Evolutionary conservation across 805 yeast genomes (phyloP), one percentile per base, ranked within the genome.

Genomic region (Wickerhamomyces kurtzmanii): DNA sequence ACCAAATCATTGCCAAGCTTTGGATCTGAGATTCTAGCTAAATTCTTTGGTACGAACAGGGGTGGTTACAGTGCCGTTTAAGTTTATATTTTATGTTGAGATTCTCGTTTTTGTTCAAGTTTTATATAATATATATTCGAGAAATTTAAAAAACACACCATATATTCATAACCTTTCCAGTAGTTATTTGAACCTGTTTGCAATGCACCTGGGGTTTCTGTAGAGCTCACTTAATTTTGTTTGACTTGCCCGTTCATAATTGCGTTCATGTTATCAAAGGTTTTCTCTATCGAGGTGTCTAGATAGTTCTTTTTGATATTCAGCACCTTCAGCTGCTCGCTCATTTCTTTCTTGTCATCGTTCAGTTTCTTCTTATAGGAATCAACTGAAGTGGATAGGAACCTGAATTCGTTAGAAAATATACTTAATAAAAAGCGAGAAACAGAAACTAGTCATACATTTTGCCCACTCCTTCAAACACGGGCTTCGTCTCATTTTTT

Each of bases 61-160:
- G 94, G 94, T 16, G 97, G 95, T 12, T 89, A 91, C 52, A 77
- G 94, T 47, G 97, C 96, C 20, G 94, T 91, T 8, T 87, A 62
- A 57, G 9, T 5, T 8, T 8, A 13, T 5, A 13, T n/a, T 10
- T 5, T 18, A 21, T 25, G n/a, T 11, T n/a, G n/a, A n/a, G n/a
- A n/a, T n/a, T n/a, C n/a, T n/a, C n/a, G n/a, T n/a, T n/a, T n/a
- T n/a, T n/a, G n/a, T n/a, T n/a, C n/a, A n/a, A n/a, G n/a, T n/a
- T n/a, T n/a, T n/a, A n/a, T n/a, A n/a, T n/a, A n/a, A n/a, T n/a
- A n/a, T n/a, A n/a, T n/a, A n/a, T n/a, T n/a, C n/a, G n/a, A n/a
- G n/a, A n/a, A n/a, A n/a, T n/a, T n/a, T n/a, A n/a, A n/a, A n/a
- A n/a, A n/a, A n/a, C n/a, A n/a, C n/a, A n/a, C 16, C n/a, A 21